Evolutionary conservation across 106 monocot genomes (phyloP), one percentile per base, ranked within the genome.

Genomic region (Apostasia shenzhenica): DNA sequence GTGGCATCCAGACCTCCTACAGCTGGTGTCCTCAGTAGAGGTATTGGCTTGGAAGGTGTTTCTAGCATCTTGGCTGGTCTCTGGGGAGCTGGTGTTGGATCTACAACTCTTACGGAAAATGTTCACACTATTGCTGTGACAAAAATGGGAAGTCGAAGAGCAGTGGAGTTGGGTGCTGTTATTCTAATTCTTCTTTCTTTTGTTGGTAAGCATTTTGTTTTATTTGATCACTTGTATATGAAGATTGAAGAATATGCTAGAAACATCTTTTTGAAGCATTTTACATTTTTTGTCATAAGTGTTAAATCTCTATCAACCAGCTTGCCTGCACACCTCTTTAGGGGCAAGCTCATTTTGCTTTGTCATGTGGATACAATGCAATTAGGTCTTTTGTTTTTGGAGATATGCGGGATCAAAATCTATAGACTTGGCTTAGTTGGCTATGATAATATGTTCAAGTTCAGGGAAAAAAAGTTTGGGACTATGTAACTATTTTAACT

Each of bases 71-170:
- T 97, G 51, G 88, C 95, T 77, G 89, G 80, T 48, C 54, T 97
- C 6, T 97, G 95, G 92, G 95, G 95, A 58, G 92, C 89, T 68
- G 95, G 95, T 69, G 77, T 86, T 63, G 95, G 89, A 10, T 97
- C 89, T n/a, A 78, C 89, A 48, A 97, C 92, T 9, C 86, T 97
- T 26, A 97, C 95, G 8, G 95, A 97, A 71, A 97, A 97, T 67
- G 84, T 97, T 12, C 95, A 97, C 82, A 97, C 95, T 14, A 97
- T 97, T 78, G 95, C 92, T 54, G 88, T 97, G 10, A 97, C 95
- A 50, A 92, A 92, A 89, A 87, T 97, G 92, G 95, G 92, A 44
- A 97, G 88, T 58, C 80, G 92, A 43, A 86, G 86, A 80, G 86
- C 86, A n/a, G 92, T 97, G 66, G 84, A 92, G 68, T 81, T 97